A percentile compares a stretch with the other conserved stretches of the same genome.
Conservation (phyloP, 2,329 filamentous ascomycete species). For the Rasamsonia emersonii region DNA sequence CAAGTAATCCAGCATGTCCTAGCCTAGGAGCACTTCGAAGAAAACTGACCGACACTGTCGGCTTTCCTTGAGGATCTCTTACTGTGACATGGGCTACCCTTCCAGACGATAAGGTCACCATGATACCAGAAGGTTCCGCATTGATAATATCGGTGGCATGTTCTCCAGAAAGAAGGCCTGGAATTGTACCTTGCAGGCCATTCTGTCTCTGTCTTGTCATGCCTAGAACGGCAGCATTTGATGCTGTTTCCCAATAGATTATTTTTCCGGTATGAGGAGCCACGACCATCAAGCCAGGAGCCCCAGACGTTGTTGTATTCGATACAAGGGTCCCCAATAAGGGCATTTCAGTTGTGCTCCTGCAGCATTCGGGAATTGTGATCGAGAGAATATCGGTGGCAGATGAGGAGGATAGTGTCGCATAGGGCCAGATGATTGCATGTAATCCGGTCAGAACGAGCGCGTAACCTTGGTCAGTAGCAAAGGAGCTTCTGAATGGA, state of each 20-base stretch:
- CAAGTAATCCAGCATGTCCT: slow-evolving; percentile 61
- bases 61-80: slow-evolving; percentile 77
- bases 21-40: slow-evolving; percentile 54
- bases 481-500: slow-evolving; percentile 57
- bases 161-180: slow-evolving; percentile 71
- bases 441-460: slow-evolving; percentile 71
- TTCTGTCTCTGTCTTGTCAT: slow-evolving; percentile 74
- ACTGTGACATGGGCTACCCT: slow-evolving; percentile 79
- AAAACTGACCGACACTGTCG: slow-evolving; percentile 68
- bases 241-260: slow-evolving; percentile 92
- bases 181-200: slow-evolving; percentile 66
- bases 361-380: slow-evolving; percentile 64
- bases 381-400: slow-evolving; percentile 64
- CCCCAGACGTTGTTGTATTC: slow-evolving; percentile 63
- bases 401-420: slow-evolving; percentile 30
- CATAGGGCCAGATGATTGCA: slow-evolving; percentile 87
- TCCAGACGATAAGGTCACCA: slow-evolving; percentile 76
- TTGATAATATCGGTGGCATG: slow-evolving; percentile 67
- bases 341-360: slow-evolving; percentile 58
- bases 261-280: slow-evolving; percentile 78
- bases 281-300: slow-evolving; percentile 79
- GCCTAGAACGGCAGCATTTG: slow-evolving; percentile 74
- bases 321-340: slow-evolving; percentile 78
- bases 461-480: slow-evolving; percentile 61
- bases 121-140: slow-evolving; percentile 78